These are phyloP conservation scores for Monosporascus sp. DNA, from an alignment of 2,329 filamentous ascomycete genomes.

Conservation along the genomic window DNA sequence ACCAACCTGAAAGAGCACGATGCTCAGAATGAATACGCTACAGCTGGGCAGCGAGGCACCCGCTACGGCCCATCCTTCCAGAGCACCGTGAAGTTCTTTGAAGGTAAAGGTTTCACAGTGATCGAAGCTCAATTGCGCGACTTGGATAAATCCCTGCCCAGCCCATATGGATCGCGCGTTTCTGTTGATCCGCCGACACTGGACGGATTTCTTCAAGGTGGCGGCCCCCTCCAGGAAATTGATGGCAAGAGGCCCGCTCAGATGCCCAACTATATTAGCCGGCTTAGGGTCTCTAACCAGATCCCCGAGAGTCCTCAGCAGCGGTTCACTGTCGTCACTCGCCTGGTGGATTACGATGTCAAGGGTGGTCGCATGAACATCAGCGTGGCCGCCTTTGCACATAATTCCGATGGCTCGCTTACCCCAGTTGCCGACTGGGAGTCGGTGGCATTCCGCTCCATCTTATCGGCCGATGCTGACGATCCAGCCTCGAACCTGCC, in stretches of 20 bases:
- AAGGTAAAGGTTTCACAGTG: conserved; percentile 15
- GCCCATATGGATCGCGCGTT: conserved; percentile 15
- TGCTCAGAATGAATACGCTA: conserved; percentile 1
- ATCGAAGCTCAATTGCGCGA: conserved; percentile 16
- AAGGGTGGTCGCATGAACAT: conserved; percentile 19
- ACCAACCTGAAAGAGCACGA: conserved; percentile 4
- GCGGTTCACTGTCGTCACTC: conserved; percentile 17
- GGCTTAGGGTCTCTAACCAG: conserved; percentile 24
- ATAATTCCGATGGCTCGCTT: conserved; percentile 1
- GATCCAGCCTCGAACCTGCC: conserved; percentile 14
- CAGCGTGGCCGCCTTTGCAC: conserved; percentile 20
- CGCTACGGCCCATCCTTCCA: conserved; percentile 22
- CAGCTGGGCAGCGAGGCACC: conserved; percentile 8
- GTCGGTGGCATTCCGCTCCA: conserved; percentile 7
- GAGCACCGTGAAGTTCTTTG: conserved; percentile 14
- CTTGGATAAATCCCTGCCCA: conserved; percentile 4
- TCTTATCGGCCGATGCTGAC: conserved; percentile 3
- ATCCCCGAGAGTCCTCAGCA: conserved; percentile 15
- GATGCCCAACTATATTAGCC: conserved; percentile 25
- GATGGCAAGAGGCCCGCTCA: conserved; percentile 17
- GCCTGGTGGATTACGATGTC: conserved; percentile 15
- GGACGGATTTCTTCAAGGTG: conserved; percentile 22
- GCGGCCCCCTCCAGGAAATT: conserved; percentile 13
- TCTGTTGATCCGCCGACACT: conserved; percentile 23
- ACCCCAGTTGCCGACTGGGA: conserved; percentile 19